A percentile compares a stretch with the other conserved stretches of the same genome.
Evolutionary conservation across 805 yeast species (phyloP).

Genomic region (Nakazawaea molendinolei): DNA sequence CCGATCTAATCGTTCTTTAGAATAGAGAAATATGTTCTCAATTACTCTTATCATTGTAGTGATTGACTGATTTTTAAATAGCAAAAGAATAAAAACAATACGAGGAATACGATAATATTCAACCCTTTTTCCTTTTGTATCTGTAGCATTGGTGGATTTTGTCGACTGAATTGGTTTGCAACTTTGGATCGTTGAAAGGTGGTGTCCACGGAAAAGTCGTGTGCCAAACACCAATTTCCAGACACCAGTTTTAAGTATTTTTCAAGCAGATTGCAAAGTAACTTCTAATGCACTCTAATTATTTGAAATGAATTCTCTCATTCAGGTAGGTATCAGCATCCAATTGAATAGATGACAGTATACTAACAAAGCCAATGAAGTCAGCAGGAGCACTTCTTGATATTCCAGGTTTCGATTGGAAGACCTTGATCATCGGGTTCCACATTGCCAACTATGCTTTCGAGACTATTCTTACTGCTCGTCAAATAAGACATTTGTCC

Average conservation of each 20-base stretch:
- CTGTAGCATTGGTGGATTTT: background rate
- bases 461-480: constrained; percentile 63
- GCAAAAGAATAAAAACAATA: constrained; percentile 5
- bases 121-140: background rate
- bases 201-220: too few species aligned
- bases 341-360: background rate
- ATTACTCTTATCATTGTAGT: background rate
- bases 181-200: background rate
- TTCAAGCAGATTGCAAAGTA: too few species aligned
- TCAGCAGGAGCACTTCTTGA: constrained; percentile 57
- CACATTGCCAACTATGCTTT: constrained; percentile 70
- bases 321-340: constrained; percentile 1
- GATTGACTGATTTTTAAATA: background rate
- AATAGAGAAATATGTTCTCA: background rate
- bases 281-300: too few species aligned
- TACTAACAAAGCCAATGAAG: too few species aligned
- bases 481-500: constrained; percentile 68
- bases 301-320: background rate
- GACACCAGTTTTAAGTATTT: too few species aligned
- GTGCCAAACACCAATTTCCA: too few species aligned
- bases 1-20: background rate
- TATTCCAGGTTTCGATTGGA: constrained; percentile 73
- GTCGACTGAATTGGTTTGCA: background rate
- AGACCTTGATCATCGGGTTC: constrained; percentile 63
- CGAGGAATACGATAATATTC: constrained; percentile 12